These are phyloP conservation scores for Aspergillus pseudoterreus DNA, from an alignment of 2,329 filamentous ascomycete genomes.

Conservation along the genomic window DNA sequence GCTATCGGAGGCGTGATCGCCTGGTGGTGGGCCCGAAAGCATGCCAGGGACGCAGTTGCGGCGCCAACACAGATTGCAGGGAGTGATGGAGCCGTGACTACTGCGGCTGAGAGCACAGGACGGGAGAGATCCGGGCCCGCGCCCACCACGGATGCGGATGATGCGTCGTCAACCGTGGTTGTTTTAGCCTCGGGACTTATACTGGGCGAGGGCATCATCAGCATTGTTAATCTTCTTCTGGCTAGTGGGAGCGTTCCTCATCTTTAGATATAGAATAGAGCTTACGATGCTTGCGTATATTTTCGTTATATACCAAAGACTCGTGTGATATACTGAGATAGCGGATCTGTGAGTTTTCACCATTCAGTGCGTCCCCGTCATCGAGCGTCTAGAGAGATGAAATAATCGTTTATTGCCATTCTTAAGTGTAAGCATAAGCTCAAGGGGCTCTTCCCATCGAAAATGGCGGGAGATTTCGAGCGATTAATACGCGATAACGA, in stretches of 20 bases:
- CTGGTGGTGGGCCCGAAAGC: constrained; percentile 69
- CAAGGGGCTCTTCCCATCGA: too few species aligned
- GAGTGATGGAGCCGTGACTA: neutral
- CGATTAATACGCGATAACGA: too few species aligned
- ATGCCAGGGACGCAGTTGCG: constrained; percentile 19
- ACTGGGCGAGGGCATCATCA: constrained; percentile 84
- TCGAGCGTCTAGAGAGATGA: too few species aligned
- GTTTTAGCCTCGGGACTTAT: constrained; percentile 90
- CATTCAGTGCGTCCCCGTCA: too few species aligned
- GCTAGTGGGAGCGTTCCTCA: constrained; percentile 75
- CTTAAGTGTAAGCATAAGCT: too few species aligned
- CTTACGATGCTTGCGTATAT: too few species aligned
- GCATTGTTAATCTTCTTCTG: constrained; percentile 81
- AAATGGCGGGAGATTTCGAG: too few species aligned
- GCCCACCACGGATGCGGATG: constrained; percentile 27
- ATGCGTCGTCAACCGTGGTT: constrained; percentile 63
- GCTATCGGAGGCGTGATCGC: constrained; percentile 73
- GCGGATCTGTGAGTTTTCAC: too few species aligned
- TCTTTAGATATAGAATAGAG: constrained; percentile 43
- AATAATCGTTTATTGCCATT: too few species aligned
- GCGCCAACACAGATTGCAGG: neutral
- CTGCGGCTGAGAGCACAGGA: neutral
- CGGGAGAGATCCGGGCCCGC: constrained; percentile 40
- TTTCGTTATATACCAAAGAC: too few species aligned
- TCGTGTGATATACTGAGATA: too few species aligned